Evolutionary conservation across 805 yeast genomes (phyloP), one percentile per base, ranked within the genome.

Genomic region (Jamesozyma jinghongensis): DNA sequence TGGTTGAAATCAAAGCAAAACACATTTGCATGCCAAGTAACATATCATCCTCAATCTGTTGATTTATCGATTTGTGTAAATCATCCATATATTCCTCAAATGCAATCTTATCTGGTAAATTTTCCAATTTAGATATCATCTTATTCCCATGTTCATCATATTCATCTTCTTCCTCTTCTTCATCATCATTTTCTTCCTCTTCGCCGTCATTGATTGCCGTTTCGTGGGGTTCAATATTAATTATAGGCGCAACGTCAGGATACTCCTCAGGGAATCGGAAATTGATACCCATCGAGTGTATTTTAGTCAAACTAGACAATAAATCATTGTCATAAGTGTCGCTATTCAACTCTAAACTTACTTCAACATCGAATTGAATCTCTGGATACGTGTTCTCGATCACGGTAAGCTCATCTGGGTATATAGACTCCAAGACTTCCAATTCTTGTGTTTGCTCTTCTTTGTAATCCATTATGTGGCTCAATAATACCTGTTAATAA

Each of bases 1-100:
- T 69, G 7, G 77, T 68, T 1, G 94, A 77, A 0, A 84, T 74
- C 34, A 90, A 59, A 1, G 95, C 76, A 62, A 88, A 92, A 5
- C 90, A 73, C 49, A 87, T 79, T n/a, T 96, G 95, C 73, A 90
- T 81, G 1, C 98, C 98, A 1, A 88, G 45, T 53, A 85, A 81
- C 55, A 82, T 77, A 44, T 79, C 80, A 2, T 74, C 40, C 59
- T 64, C 48, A 73, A 61, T 54, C 64, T 66, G 41, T 51, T 62
- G 40, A 59, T 59, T 45, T 75, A 65, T 12, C 48, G 47, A 12
- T 54, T 54, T 48, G 71, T 54, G 19, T 26, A 58, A 40, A 19
- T 47, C 52, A 3, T 49, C 47, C 17, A 54, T 42, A 33, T 80
- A 87, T 0, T 61, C 64, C 2, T 69, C 73, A 46, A 85, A 73